These are phyloP conservation scores for Huntiella savannae DNA, from an alignment of 2,329 filamentous ascomycete genomes.

Conservation along the genomic window DNA sequence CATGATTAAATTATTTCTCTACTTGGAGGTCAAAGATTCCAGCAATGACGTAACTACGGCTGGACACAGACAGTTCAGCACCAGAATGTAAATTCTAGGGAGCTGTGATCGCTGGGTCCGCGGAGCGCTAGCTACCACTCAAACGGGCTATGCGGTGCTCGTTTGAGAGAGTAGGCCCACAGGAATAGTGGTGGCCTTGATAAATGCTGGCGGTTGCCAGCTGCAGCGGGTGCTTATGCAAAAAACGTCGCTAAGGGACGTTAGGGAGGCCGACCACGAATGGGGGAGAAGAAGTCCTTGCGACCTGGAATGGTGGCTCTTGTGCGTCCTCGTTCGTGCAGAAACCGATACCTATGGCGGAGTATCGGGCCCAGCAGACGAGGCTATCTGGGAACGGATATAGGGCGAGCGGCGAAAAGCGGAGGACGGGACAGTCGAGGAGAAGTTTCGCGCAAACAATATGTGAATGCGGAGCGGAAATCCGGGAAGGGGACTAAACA, in stretches of 20 bases:
- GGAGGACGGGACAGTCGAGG: constrained; percentile 13
- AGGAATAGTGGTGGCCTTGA: constrained; percentile 36
- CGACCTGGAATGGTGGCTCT: constrained; percentile 74
- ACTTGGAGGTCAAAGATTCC: constrained; percentile 10
- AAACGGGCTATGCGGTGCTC: constrained; percentile 90
- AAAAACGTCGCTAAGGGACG: constrained; percentile 48
- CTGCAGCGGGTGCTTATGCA: constrained; percentile 32
- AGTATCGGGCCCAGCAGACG: constrained; percentile 72
- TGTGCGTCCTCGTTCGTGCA: constrained; percentile 42
- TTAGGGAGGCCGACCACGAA: constrained; percentile 84
- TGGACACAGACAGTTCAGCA: constrained; percentile 9
- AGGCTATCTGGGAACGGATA: constrained; percentile 12
- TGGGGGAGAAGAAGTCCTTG: constrained; percentile 64
- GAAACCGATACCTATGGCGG: constrained; percentile 63
- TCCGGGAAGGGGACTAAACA: too few species aligned
- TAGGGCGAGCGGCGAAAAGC: constrained; percentile 13
- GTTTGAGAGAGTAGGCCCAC: constrained; percentile 98
- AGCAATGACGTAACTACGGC: too few species aligned
- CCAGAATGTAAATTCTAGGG: constrained; percentile 7
- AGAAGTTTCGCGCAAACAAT: neutral
- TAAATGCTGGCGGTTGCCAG: constrained; percentile 73
- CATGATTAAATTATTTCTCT: constrained; percentile 4
- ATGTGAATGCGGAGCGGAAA: too few species aligned
- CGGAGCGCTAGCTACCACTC: constrained; percentile 95
- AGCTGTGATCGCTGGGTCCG: constrained; percentile 30